Evolutionary conservation across 2,329 filamentous ascomycete species (phyloP).

Genomic region (Trichocomaceae sp.): DNA sequence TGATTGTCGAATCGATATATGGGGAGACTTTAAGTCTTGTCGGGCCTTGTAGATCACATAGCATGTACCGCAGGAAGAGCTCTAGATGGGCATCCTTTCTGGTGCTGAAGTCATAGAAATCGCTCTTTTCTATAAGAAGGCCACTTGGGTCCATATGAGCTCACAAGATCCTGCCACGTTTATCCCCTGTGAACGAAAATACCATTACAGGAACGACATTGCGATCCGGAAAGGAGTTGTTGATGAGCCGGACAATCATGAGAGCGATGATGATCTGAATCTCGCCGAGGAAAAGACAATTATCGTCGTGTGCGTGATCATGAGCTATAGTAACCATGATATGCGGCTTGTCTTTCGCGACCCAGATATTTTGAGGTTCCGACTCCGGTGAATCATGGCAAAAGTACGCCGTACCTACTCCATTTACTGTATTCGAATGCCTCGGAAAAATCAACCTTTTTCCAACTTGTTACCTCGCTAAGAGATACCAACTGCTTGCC

Average conservation of each 20-base stretch:
- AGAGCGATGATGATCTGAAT: not conserved
- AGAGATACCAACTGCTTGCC: not conserved
- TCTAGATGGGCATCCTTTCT: not conserved
- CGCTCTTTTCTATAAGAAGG: not conserved
- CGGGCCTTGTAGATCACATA: not conserved
- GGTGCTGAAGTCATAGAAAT: not conserved
- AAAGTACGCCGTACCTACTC: not conserved
- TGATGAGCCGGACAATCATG: conserved; percentile 3
- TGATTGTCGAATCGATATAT: not conserved
- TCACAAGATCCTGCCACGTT: not conserved
- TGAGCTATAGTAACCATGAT: not conserved
- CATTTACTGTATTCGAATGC: not conserved
- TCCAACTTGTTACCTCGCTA: not conserved
- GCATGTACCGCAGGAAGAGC: not conserved
- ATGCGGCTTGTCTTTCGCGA: not conserved
- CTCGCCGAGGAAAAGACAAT: not conserved
- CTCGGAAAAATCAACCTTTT: not conserved
- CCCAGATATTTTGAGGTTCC: not conserved
- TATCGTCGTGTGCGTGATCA: not conserved
- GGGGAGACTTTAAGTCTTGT: not conserved
- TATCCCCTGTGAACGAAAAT: not conserved
- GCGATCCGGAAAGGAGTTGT: not conserved
- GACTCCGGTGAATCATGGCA: not conserved
- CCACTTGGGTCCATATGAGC: not conserved
- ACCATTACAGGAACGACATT: conserved; percentile 6